A percentile compares a stretch with the other conserved stretches of the same genome.
phyloP scores from a whole-genome alignment of 2,329 filamentous ascomycete genomes.

The Alternaria tenuissima region DNA sequence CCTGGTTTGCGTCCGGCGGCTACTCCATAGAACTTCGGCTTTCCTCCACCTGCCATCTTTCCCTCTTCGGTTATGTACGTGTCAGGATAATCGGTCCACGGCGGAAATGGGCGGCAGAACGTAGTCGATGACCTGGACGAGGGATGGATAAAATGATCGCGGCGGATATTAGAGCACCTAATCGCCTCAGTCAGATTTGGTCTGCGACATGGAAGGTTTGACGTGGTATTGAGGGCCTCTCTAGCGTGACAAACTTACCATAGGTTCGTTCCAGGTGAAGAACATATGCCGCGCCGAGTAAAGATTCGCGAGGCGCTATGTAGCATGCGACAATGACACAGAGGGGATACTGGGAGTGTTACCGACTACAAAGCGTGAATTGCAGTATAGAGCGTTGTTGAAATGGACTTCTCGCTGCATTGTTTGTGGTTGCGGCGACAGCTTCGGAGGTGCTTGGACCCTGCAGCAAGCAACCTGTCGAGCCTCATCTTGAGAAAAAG shows the following conservation, averaged over 20 bases:
- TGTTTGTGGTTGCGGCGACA: slow-evolving; percentile 7
- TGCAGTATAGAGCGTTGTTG: background rate
- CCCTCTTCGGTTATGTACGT: slow-evolving; percentile 5
- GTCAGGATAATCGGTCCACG: slow-evolving; percentile 11
- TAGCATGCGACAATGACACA: slow-evolving; percentile 22
- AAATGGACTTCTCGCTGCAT: background rate
- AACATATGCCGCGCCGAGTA: slow-evolving; percentile 5
- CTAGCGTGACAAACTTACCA: slow-evolving; percentile 13
- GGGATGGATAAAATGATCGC: background rate
- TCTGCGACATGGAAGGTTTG: too few relatives aligned
- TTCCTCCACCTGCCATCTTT: slow-evolving; percentile 43
- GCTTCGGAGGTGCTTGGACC: slow-evolving; percentile 22
- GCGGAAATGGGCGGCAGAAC: slow-evolving; percentile 5
- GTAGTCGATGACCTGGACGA: background rate
- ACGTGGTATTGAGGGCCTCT: too few relatives aligned
- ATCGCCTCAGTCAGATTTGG: background rate
- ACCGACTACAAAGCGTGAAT: background rate
- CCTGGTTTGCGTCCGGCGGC: slow-evolving; percentile 66
- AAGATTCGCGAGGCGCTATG: slow-evolving; percentile 6
- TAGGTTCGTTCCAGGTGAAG: slow-evolving; percentile 5
- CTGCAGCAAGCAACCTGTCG: slow-evolving; percentile 5
- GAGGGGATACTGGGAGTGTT: background rate
- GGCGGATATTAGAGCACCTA: background rate
- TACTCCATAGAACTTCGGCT: slow-evolving; percentile 67
- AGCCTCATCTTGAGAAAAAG: background rate